Percentiles rank a stretch among this genome's conserved stretches.
These are phyloP conservation scores for Aspergillus asperescens DNA, from an alignment of 495 filamentous ascomycete genomes.

Conservation along the genomic window DNA sequence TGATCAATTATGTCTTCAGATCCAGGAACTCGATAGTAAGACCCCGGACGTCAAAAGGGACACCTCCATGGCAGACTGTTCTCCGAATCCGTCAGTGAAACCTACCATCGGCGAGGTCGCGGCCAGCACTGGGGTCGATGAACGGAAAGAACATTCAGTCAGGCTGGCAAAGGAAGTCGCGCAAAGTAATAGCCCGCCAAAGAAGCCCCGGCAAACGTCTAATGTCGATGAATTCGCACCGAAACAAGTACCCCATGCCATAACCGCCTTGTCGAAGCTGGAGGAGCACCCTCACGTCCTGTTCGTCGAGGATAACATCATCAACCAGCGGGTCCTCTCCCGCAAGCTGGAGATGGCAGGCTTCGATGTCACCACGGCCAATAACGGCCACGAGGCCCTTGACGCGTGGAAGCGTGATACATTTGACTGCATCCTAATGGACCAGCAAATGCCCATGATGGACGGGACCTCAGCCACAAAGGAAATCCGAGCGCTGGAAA, in stretches of 20 bases:
- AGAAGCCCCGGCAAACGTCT: not conserved
- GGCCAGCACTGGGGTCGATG: constrained; percentile 2
- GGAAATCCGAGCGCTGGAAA: constrained; percentile 60
- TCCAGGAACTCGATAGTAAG: constrained; percentile 20
- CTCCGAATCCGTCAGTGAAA: constrained; percentile 3
- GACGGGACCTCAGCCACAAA: constrained; percentile 66
- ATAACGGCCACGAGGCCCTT: constrained; percentile 71
- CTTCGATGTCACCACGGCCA: constrained; percentile 62
- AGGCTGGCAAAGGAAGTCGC: constrained; percentile 3
- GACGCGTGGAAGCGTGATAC: constrained; percentile 32
- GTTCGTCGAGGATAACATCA: constrained; percentile 78
- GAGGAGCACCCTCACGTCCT: constrained; percentile 35
- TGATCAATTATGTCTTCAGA: constrained; percentile 19
- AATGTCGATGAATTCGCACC: not conserved
- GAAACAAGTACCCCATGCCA: not conserved
- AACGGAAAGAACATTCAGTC: not conserved
- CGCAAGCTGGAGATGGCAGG: constrained; percentile 59
- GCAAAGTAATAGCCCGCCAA: not conserved
- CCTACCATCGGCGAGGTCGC: not conserved
- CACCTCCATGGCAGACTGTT: constrained; percentile 10
- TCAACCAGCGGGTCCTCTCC: constrained; percentile 65
- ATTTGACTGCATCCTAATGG: constrained; percentile 66
- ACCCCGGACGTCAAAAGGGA: constrained; percentile 3
- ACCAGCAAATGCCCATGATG: constrained; percentile 83
- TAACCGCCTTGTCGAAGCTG: not conserved